Evolutionary conservation across 2,329 filamentous ascomycete species (phyloP).

Genomic region (Fusarium nelsonii): DNA sequence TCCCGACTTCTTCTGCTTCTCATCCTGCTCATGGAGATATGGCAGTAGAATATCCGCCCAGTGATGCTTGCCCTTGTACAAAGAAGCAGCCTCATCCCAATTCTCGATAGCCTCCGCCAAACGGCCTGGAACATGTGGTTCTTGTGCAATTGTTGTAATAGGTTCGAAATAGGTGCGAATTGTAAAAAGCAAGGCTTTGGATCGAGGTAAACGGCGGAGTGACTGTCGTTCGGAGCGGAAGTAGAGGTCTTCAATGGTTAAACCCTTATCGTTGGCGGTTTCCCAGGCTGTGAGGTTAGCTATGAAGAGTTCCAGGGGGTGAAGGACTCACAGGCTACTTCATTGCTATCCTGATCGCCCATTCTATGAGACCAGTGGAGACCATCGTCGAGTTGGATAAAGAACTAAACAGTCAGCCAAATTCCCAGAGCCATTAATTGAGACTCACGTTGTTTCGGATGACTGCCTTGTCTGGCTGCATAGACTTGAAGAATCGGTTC

Average conservation of each 20-base stretch:
- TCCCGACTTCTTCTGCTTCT: conserved; percentile 15
- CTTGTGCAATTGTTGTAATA: conserved; percentile 20
- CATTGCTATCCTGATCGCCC: conserved; percentile 23
- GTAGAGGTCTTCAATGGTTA: conserved; percentile 31
- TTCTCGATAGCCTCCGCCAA: conserved; percentile 33
- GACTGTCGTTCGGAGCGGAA: conserved; percentile 41
- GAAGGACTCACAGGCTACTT: conserved; percentile 19
- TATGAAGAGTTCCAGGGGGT: accelerated
- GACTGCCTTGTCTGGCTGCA: conserved; percentile 34
- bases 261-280: conserved; percentile 18
- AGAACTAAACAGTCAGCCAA: conserved; percentile 14
- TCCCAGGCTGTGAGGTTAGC: conserved; percentile 32
- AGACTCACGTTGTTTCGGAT: conserved; percentile 31
- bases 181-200: conserved; percentile 28
- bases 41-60: conserved; percentile 34
- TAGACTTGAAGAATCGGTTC: conserved; percentile 37
- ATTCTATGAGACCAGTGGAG: conserved; percentile 41
- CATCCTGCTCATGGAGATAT: conserved; percentile 29
- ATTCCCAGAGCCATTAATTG: accelerated
- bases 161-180: conserved; percentile 39
- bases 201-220: conserved; percentile 31
- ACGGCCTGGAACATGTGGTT: conserved; percentile 32
- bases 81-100: conserved; percentile 30
- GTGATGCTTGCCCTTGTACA: conserved; percentile 37
- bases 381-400: conserved; percentile 39